Conservation (phyloP, 139 green algal species). For the Coelastrella sp. region DNA sequence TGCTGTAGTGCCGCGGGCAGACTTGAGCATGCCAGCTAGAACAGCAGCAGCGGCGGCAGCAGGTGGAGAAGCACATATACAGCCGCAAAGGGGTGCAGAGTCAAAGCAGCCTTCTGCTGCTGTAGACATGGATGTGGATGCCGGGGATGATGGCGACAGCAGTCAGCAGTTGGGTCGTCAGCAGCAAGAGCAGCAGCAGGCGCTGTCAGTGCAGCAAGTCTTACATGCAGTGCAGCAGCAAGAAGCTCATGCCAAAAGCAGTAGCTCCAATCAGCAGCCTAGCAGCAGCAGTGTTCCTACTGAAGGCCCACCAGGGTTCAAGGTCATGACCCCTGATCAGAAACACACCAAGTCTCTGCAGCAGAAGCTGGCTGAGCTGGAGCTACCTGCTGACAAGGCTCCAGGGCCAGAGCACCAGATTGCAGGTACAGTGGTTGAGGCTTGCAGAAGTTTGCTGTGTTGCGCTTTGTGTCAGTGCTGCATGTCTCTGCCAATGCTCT, state of each 20-base stretch:
- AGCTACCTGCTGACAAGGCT: not conserved
- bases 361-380: conserved; percentile 28
- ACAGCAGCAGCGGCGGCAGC: conserved; percentile 1
- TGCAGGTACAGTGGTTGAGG: not conserved
- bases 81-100: not conserved
- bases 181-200: conserved; percentile 35
- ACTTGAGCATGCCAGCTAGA: conserved; percentile 3
- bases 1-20: conserved; percentile 15
- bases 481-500: too few relatives aligned
- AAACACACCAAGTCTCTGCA: conserved; percentile 25
- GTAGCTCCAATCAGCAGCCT: not conserved
- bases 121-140: conserved; percentile 42
- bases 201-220: conserved; percentile 24
- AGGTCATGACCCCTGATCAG: conserved; percentile 5
- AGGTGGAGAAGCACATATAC: too few relatives aligned
- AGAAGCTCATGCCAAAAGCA: not conserved
- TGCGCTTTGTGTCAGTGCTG: too few relatives aligned
- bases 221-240: conserved; percentile 19
- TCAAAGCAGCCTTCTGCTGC: not conserved
- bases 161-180: not conserved
- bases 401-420: not conserved
- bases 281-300: too few relatives aligned
- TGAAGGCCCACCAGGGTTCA: conserved; percentile 5
- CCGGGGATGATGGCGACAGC: conserved; percentile 31
- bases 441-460: not conserved